phyloP scores from a whole-genome alignment of 2,329 filamentous ascomycete genomes.

The Xylaria sp. region DNA sequence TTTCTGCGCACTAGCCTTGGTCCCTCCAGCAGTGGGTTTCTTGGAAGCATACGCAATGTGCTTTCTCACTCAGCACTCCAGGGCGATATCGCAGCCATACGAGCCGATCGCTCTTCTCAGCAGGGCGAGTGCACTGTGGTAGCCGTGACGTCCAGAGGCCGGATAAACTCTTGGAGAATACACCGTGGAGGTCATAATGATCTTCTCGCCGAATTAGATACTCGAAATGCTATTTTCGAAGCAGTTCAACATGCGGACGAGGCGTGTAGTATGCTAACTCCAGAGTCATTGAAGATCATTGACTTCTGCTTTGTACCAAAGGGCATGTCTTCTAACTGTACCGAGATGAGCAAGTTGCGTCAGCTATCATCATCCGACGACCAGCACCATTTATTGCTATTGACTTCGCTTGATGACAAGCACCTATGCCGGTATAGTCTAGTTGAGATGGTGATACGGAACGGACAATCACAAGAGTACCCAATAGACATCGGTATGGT shows the following conservation, averaged over 20 bases:
- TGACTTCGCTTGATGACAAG: constrained; percentile 66
- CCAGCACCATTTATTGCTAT: constrained; percentile 69
- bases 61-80: constrained; percentile 76
- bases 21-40: constrained; percentile 71
- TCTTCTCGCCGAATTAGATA: constrained; percentile 76
- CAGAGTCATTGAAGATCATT: constrained; percentile 75
- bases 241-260: constrained; percentile 69
- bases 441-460: constrained; percentile 74
- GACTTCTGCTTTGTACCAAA: constrained; percentile 80
- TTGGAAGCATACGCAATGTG: constrained; percentile 83
- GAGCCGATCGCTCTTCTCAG: constrained; percentile 75
- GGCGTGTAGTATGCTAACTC: constrained; percentile 59
- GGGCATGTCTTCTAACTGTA: constrained; percentile 61
- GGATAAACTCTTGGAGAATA: constrained; percentile 86
- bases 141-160: constrained; percentile 79
- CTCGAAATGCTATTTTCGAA: constrained; percentile 70
- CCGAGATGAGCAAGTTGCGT: constrained; percentile 62
- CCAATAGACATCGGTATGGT: constrained; percentile 70
- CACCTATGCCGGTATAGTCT: constrained; percentile 74
- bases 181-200: constrained; percentile 88
- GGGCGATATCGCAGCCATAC: constrained; percentile 83
- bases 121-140: constrained; percentile 88
- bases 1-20: constrained; percentile 74
- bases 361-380: constrained; percentile 62
- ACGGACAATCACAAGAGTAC: constrained; percentile 52